Base-by-base conservation (phyloP, 139 green algal species). In the Haematococcus lacustris region DNA sequence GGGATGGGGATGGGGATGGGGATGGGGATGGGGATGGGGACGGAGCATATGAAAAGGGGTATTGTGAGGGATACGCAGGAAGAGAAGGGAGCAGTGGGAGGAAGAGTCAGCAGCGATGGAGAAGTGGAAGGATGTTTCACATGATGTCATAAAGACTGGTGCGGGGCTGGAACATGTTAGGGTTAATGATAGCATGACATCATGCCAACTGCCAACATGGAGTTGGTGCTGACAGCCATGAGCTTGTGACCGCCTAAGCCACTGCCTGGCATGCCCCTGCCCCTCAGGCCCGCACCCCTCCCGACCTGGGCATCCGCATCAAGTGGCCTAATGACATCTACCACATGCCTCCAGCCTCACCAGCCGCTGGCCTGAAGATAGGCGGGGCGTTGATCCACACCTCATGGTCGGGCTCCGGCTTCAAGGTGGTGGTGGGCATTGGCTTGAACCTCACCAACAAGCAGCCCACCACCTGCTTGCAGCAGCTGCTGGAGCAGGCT, bases 261-360 rank as follows among this genome's bases (percentile, higher is more conserved):
- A 28, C 60, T 66, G 3, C 30, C 3, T 39, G 38, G 21, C 60
- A 66, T 66, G 57, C 57, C 26, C 3, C 7, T 71, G 59, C 5
- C 32, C 35, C 67, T 47, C n/a, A 51, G 33, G 1, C 62, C 60
- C 43, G 71, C 76, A 0, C 34, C 70, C 0, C 39, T 80, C 23
- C n/a, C n/a, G n/a, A n/a, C n/a, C n/a, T n/a, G n/a, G 38, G 51
- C 32, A 60, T 98, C 9, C 75, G 82, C 37, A 93, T 98, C 66
- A 98, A 98, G 75, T 98, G 94, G 94, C 94, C 94, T 61, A 98
- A 98, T 71, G 94, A 98, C 80, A 79, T 98, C 4, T 97, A 98
- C 81, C 78, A 67, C 38, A 28, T n/a, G n/a, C n/a, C n/a, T 1
- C n/a, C 26, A 50, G 7, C 35, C 37, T n/a, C 9, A 32, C 21